Base-by-base conservation (phyloP, 2,329 filamentous ascomycete genomes). In the Aspergillus tamarii region DNA sequence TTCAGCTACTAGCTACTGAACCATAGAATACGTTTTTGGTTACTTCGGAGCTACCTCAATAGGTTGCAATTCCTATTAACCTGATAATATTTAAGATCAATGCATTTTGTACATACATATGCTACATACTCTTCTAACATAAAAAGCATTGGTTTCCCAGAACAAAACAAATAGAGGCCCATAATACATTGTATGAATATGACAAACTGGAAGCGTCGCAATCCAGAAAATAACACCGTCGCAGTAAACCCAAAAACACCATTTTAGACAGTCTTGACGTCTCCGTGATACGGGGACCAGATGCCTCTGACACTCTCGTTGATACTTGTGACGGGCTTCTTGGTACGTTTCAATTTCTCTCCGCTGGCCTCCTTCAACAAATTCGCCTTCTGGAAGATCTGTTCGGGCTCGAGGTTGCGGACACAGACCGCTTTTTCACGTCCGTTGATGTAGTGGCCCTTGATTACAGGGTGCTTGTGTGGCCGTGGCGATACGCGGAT, bases 391-490 rank as follows among this genome's bases (percentile, higher is more conserved):
- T 92, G 84, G 61, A 94, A 77, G 43, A 99, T 90, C 77, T 96
- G 90, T 64, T 90, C 87, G 34, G 89, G 87, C 70, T 93, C 89
- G 75, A 97, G 79, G 73, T 97, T 98, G 71, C 91, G 88, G 62
- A 98, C 93, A 78, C 94, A 97, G 59, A 98, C 88, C 11, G 92
- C 87, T 78, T 95, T 95, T 66, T 91, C 85, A 32, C 88, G 86
- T 66, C 94, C 94, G 78, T 97, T 98, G 84, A 98, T 92, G 81
- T 96, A 99, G 79, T 92, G 87, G 63, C 93, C 95, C 72, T 90
- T 88, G 72, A 99, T 88, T 66, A 97, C 88, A 43, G 95, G 95
- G 80, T 98, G 94, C 76, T 91, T 91, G 71, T 89, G 84, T n/a
- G 94, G 94, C 70, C 94, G 90, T 21, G 94, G 95, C 45, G 94